These are phyloP conservation scores for Colletotrichum godetiae DNA, from an alignment of 2,329 filamentous ascomycete species.

Conservation along the genomic window DNA sequence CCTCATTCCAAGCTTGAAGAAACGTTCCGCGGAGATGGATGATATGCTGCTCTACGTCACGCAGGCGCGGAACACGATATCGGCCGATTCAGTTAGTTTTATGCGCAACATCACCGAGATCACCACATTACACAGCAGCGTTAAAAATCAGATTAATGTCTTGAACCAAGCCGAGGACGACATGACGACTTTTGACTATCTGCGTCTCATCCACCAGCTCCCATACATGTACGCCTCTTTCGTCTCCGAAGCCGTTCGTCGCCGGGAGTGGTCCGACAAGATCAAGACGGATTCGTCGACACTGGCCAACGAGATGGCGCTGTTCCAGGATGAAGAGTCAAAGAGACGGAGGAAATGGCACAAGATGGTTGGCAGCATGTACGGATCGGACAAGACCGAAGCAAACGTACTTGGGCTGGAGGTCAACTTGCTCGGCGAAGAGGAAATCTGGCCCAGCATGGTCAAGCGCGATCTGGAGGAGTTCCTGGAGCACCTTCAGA, in stretches of 20 bases:
- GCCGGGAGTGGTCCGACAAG: conserved; percentile 92
- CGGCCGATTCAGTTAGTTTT: conserved; percentile 73
- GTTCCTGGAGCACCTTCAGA: conserved; percentile 75
- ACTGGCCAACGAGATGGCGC: conserved; percentile 90
- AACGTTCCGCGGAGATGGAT: conserved; percentile 69
- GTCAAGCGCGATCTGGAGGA: conserved; percentile 80
- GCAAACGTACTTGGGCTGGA: conserved; percentile 81
- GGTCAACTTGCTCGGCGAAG: conserved; percentile 84
- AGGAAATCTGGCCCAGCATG: conserved; percentile 83
- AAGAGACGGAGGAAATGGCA: conserved; percentile 92
- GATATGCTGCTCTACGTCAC: conserved; percentile 69
- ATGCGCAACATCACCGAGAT: conserved; percentile 88
- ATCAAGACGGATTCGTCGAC: conserved; percentile 88
- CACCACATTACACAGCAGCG: conserved; percentile 77
- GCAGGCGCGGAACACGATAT: conserved; percentile 75
- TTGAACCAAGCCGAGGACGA: conserved; percentile 81
- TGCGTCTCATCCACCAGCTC: conserved; percentile 83
- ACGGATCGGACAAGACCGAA: conserved; percentile 74
- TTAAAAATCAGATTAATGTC: conserved; percentile 78
- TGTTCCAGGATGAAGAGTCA: conserved; percentile 92
- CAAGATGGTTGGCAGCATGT: conserved; percentile 82
- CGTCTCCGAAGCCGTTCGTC: conserved; percentile 84
- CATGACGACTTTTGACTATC: conserved; percentile 81
- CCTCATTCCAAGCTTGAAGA: conserved; percentile 67
- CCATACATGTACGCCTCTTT: conserved; percentile 93